phyloP scores from a whole-genome alignment of 495 filamentous ascomycete species.

The Tuber magnatum region DNA sequence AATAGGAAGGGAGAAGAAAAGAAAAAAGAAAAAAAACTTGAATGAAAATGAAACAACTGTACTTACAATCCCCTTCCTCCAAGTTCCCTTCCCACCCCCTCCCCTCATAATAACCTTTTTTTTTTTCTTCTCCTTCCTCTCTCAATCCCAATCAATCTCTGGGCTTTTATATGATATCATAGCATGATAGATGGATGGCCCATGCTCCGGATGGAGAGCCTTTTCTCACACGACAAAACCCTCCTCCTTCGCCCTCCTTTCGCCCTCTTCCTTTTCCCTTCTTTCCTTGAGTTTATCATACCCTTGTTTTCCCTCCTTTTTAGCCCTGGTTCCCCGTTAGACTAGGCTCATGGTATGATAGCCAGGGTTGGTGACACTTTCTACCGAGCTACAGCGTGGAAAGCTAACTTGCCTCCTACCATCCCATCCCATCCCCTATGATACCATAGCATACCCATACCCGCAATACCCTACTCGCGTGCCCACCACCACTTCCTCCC shows the following conservation, averaged over 20 bases:
- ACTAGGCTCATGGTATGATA: no score
- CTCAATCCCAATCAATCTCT: slow-evolving; percentile 3
- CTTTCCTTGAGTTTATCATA: background rate
- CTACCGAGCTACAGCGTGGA: background rate
- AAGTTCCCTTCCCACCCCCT: slow-evolving; percentile 3
- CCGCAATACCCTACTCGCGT: background rate
- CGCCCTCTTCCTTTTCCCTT: background rate
- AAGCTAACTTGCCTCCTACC: background rate
- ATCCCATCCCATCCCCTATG: background rate
- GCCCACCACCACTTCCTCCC: background rate
- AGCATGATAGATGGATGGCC: background rate
- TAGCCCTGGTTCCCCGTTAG: background rate
- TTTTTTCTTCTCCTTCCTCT: background rate
- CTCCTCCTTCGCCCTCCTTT: background rate
- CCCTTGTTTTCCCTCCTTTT: background rate
- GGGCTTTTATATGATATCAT: background rate
- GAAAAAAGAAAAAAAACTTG: background rate
- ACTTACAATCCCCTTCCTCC: background rate
- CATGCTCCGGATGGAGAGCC: background rate
- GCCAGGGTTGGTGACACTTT: background rate
- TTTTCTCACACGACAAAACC: slow-evolving; percentile 1
- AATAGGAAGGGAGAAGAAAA: no score
- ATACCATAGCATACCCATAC: background rate
- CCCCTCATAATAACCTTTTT: background rate
- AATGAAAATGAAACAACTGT: slow-evolving; percentile 3